These are phyloP conservation scores for Pseudocercospora eumusae DNA, from an alignment of 2,329 filamentous ascomycete species.

Conservation along the genomic window DNA sequence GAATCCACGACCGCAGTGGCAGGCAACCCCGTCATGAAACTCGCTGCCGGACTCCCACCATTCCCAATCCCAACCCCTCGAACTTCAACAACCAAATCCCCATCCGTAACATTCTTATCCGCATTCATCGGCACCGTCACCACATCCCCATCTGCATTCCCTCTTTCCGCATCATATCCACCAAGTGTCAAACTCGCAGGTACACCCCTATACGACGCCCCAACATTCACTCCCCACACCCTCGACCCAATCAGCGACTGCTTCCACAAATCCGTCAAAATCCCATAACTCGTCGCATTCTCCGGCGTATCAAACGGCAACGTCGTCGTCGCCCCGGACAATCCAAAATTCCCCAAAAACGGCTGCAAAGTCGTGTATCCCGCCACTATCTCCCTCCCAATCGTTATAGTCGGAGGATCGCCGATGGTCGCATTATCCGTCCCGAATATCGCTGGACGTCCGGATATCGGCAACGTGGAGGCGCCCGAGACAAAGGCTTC, in stretches of 20 bases:
- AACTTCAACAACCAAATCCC: background rate
- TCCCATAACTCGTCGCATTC: constrained; percentile 8
- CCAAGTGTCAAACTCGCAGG: constrained; percentile 62
- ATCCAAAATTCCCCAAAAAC: constrained; percentile 4
- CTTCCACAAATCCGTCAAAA: constrained; percentile 5
- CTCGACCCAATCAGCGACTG: background rate
- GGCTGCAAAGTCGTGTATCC: constrained; percentile 1
- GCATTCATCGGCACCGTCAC: constrained; percentile 10
- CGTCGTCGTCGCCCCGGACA: background rate
- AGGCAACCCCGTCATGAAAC: constrained; percentile 7
- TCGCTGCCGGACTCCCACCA: background rate
- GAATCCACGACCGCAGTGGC: constrained; percentile 13
- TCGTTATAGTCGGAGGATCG: background rate
- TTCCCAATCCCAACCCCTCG: constrained; percentile 1
- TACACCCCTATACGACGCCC: constrained; percentile 40
- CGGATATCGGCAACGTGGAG: background rate
- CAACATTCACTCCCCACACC: constrained; percentile 5
- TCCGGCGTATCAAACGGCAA: constrained; percentile 8
- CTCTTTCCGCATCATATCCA: constrained; percentile 59
- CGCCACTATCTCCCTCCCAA: constrained; percentile 3
- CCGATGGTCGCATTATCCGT: constrained; percentile 2
- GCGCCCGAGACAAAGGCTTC: background rate
- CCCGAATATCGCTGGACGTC: background rate
- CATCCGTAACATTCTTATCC: background rate
- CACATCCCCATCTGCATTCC: background rate